Base-by-base conservation (phyloP, 179 eudicot genomes). In the Patellifolia procumbens region DNA sequence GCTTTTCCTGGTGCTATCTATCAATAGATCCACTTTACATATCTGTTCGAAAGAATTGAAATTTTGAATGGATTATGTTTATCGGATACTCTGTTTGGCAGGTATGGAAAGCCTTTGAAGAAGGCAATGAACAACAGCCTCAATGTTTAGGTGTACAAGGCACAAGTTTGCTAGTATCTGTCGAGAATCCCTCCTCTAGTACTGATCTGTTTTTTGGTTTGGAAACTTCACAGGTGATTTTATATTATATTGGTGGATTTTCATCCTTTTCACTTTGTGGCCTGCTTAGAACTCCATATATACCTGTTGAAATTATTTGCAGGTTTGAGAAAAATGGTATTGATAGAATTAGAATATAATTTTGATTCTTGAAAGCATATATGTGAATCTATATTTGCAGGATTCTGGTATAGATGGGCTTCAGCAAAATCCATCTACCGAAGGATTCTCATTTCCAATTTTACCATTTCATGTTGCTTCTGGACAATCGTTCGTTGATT, bases 51-150 rank as follows among this genome's bases (percentile, higher is more conserved):
- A 28, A 26, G 37, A 26, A 15, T 42, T 56, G 43, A 39, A 51
- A 15, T 15, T 48, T 43, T 48, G 17, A 28, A 10, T 29, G 34
- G 63, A 48, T 49, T 29, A 37, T 26, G 31, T 24, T 71, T 52
- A 28, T 72, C 49, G 22, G 63, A 39, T 39, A 16, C 65, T 59
- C 34, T 56, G 48, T 56, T 71, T n/a, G 76, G 75, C 86, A 90
- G 93, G 77, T 84, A 29, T 91, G n/a, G 97, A 85, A 85, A 77
- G 87, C 91, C 34, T 91, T 88, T 83, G 90, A 84, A 63, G 87
- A 85, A 73, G 76, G 74, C 29, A 46, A 46, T 49, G 81, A 63
- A 74, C 79, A 73, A 76, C 79, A 68, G 48, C 78, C 49, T 58
- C 81, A 67, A 58, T 74, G 28, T 61, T 70, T 49, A 55, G 70